Percentiles rank a stretch among this genome's conserved stretches.
Conservation (phyloP, 2,329 filamentous ascomycete species). For the Aspergillus arachidicola region DNA sequence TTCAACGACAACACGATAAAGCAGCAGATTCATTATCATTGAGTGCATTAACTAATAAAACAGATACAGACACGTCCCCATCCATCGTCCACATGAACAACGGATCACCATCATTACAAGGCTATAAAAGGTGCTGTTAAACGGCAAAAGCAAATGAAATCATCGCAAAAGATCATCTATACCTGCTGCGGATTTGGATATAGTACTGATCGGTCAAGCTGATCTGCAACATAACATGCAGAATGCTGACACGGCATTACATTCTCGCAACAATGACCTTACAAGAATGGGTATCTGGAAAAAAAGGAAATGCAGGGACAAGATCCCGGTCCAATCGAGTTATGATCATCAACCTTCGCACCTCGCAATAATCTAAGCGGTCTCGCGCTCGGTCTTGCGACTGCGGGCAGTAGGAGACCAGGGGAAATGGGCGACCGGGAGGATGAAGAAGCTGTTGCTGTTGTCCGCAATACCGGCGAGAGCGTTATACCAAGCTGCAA, state of each 20-base stretch:
- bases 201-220: background rate
- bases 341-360: constrained; percentile 1
- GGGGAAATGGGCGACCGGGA: constrained; percentile 91
- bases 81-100: constrained; percentile 8
- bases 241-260: background rate
- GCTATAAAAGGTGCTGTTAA: constrained; percentile 6
- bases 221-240: background rate
- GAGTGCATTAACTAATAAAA: constrained; percentile 10
- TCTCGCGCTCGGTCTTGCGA: constrained; percentile 54
- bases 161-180: constrained; percentile 15
- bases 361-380: constrained; percentile 28
- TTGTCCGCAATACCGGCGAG: constrained; percentile 76
- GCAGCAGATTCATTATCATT: background rate
- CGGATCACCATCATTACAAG: constrained; percentile 14
- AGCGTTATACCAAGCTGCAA: constrained; percentile 85
- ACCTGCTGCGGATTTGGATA: constrained; percentile 3
- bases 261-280: constrained; percentile 21
- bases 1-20: background rate
- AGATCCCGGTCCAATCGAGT: background rate
- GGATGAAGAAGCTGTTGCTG: constrained; percentile 80
- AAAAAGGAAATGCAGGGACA: constrained; percentile 26
- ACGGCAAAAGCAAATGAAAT: constrained; percentile 7
- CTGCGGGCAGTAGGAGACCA: constrained; percentile 81
- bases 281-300: constrained; percentile 37
- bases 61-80: constrained; percentile 10